Evolutionary conservation across 345 rosid species (phyloP), one percentile per base, ranked within the genome.

Genomic region (Salix koriyanagi): DNA sequence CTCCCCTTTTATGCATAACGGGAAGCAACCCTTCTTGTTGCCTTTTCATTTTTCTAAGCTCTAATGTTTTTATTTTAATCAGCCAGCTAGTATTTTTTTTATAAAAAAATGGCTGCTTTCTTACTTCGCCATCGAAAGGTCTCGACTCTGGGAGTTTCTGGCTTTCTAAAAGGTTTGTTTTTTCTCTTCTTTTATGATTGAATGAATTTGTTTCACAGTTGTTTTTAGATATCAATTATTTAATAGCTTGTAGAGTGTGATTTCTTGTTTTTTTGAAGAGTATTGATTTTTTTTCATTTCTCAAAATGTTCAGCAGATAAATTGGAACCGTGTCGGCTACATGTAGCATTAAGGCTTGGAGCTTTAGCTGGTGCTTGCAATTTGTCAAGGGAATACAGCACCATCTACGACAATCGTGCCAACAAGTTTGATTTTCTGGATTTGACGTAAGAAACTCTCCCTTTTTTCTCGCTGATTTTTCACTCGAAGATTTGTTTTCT

Each of bases 371-470:
- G 83, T 76, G 75, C 77, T 18, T 77, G 80, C 67, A 36, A 61
- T 25, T 54, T 75, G 48, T 69, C 41, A 75, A 90, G 90, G 82
- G 69, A 75, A 44, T 90, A 87, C 74, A 82, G 80, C 86, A 83
- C 74, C 67, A 46, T 74, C 76, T 75, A 65, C 3, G 52, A 46
- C 18, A 46, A 46, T 4, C 16, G 68, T 69, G 46, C 79, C 9
- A 65, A 67, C 25, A 86, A 83, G 78, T 80, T 91, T 41, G 95
- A 93, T 88, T 89, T 88, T 77, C 88, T 87, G 5, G 98, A 93
- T 81, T 88, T 93, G 73, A 91, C 98, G 98, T 93, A 87, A 76
- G 90, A 76, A 74, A 70, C 36, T 19, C 69, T 60, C 67, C 16
- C 50, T 52, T 72, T 25, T 62, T 21, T 15, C 36, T 7, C 34